Conservation (phyloP, 768 basidiomycete species). For the Phanerodontia chrysosporium region DNA sequence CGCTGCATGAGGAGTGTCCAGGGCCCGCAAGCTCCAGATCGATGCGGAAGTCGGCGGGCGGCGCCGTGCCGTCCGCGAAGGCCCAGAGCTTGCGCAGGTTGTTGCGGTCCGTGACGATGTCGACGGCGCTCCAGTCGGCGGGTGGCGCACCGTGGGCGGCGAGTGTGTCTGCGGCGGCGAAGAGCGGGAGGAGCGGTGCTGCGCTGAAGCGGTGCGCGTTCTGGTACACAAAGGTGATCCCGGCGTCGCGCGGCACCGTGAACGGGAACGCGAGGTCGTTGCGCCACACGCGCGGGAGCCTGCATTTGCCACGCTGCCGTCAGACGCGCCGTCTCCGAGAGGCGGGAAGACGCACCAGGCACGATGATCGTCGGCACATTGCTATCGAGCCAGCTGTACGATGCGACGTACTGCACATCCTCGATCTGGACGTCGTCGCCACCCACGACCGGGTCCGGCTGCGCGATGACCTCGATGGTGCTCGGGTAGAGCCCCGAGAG, state of each 20-base stretch:
- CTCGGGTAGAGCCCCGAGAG: not conserved
- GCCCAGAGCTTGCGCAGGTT: conserved; percentile 18
- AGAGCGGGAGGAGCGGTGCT: conserved; percentile 47
- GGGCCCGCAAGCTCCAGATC: conserved; percentile 60
- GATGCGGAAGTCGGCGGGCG: conserved; percentile 48
- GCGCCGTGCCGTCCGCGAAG: not conserved
- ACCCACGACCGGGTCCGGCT: not conserved
- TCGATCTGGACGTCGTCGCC: not conserved
- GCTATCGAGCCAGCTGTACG: conserved; percentile 27
- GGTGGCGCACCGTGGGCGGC: conserved; percentile 21
- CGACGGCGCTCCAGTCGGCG: conserved; percentile 33
- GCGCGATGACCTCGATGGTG: not conserved
- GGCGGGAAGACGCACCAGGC: conserved; percentile 19
- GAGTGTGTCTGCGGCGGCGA: conserved; percentile 50
- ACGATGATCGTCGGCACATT: conserved; percentile 26
- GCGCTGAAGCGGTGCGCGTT: conserved; percentile 43
- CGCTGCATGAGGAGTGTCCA: conserved; percentile 60
- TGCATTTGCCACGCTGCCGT: conserved; percentile 31
- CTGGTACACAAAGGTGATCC: conserved; percentile 49
- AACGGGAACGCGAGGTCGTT: conserved; percentile 42
- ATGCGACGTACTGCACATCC: conserved; percentile 25
- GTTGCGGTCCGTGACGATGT: conserved; percentile 62
- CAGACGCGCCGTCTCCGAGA: not conserved
- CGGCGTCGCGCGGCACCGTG: conserved; percentile 50
- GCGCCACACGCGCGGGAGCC: conserved; percentile 61